phyloP scores from a whole-genome alignment of 495 filamentous ascomycete species.

The Podospora anserina region DNA sequence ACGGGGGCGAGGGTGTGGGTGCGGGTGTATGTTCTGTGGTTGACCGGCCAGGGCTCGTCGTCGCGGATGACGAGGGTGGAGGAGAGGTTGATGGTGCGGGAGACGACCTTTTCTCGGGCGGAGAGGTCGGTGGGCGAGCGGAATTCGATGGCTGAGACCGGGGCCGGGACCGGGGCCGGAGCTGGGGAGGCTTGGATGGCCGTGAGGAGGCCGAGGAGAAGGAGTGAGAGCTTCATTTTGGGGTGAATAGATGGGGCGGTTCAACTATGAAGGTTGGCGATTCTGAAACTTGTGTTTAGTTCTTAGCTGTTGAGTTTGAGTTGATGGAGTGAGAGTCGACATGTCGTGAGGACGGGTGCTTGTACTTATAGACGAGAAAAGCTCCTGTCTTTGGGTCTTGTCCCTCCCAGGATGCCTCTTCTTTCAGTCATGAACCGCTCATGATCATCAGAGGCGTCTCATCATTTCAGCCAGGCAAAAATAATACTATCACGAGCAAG shows the following conservation, averaged over 20 bases:
- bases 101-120: neutral
- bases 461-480: too few species aligned
- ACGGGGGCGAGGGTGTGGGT: neutral
- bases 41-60: slow-evolving; percentile 12
- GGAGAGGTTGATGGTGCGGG: slow-evolving; percentile 12
- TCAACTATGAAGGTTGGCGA: neutral
- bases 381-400: neutral
- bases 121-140: neutral
- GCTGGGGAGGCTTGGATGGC: neutral
- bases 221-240: neutral
- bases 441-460: neutral
- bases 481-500: neutral
- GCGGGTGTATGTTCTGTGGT: neutral
- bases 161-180: too few species aligned
- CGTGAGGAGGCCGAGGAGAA: neutral
- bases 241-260: neutral
- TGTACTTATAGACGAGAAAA: neutral
- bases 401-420: neutral
- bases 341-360: neutral
- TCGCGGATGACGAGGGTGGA: slow-evolving; percentile 11
- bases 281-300: neutral
- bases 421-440: neutral
- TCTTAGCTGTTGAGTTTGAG: neutral
- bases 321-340: neutral
- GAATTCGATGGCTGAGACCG: neutral